Percentiles rank a stretch among this genome's conserved stretches.
These are phyloP conservation scores for Hypoxylon sp. DNA, from an alignment of 2,329 filamentous ascomycete species.

Conservation along the genomic window DNA sequence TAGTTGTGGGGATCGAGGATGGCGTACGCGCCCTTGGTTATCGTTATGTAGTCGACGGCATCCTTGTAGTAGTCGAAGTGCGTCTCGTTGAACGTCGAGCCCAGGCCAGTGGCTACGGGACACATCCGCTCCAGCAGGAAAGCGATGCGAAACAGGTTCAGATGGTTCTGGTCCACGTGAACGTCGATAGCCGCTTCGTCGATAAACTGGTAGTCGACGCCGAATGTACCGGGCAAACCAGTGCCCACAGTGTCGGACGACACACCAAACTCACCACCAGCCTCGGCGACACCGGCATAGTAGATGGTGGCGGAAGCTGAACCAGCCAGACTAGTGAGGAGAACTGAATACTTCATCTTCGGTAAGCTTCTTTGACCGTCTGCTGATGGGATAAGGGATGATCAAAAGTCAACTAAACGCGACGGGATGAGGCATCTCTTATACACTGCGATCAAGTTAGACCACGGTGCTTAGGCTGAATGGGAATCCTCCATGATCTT, in stretches of 20 bases:
- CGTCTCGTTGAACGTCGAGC: slow-evolving; percentile 62
- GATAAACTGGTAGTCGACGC: slow-evolving; percentile 64
- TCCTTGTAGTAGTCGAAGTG: slow-evolving; percentile 60
- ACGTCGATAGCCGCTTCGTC: slow-evolving; percentile 57
- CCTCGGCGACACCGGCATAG: slow-evolving; percentile 62
- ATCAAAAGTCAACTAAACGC: background rate
- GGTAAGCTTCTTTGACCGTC: background rate
- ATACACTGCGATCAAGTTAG: slow-evolving; percentile 6
- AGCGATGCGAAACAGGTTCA: slow-evolving; percentile 62
- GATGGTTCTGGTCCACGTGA: slow-evolving; percentile 60
- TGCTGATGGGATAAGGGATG: no score
- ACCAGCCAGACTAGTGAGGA: slow-evolving; percentile 39
- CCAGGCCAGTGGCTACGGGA: slow-evolving; percentile 59
- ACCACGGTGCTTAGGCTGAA: no score
- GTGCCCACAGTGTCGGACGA: slow-evolving; percentile 55
- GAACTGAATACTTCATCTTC: slow-evolving; percentile 42
- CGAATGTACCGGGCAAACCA: slow-evolving; percentile 62
- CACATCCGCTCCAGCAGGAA: slow-evolving; percentile 65
- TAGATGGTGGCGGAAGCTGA: slow-evolving; percentile 57
- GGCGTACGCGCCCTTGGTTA: slow-evolving; percentile 58
- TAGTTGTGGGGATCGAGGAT: slow-evolving; percentile 66
- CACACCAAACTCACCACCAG: slow-evolving; percentile 60
- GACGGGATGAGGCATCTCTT: slow-evolving; percentile 13
- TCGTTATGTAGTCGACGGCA: slow-evolving; percentile 63
- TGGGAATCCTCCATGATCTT: background rate